Evolutionary conservation across 2,329 filamentous ascomycete species (phyloP).

Genomic region (Hymenoscyphus linearis): DNA sequence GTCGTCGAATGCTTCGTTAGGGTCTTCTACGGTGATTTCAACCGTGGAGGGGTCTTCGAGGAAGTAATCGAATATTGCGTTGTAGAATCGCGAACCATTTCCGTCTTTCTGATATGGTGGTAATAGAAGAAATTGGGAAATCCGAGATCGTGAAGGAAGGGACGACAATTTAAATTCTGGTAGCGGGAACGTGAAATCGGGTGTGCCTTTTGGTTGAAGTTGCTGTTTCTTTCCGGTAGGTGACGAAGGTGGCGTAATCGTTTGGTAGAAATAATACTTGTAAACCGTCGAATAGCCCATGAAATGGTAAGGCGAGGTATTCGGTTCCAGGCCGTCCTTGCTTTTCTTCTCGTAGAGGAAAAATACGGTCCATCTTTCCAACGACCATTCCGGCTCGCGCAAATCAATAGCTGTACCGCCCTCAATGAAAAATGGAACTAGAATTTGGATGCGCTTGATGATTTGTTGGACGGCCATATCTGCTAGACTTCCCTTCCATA

Average conservation of each 20-base stretch:
- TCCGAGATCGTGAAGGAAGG: slow-evolving; percentile 71
- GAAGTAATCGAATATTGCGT: slow-evolving; percentile 67
- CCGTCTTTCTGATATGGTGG: slow-evolving; percentile 80
- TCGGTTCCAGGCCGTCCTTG: slow-evolving; percentile 34
- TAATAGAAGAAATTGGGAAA: slow-evolving; percentile 90
- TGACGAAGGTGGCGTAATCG: slow-evolving; percentile 40
- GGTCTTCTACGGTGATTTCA: slow-evolving; percentile 91
- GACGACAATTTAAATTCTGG: slow-evolving; percentile 43
- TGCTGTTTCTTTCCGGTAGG: slow-evolving; percentile 30
- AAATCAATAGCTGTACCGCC: slow-evolving; percentile 72
- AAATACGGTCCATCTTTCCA: slow-evolving; percentile 87
- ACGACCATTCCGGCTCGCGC: slow-evolving; percentile 65
- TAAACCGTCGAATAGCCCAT: slow-evolving; percentile 89
- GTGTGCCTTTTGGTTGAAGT: slow-evolving; percentile 25
- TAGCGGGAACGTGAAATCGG: slow-evolving; percentile 37
- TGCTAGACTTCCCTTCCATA: slow-evolving; percentile 74
- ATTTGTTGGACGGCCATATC: slow-evolving; percentile 66
- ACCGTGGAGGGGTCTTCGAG: slow-evolving; percentile 57
- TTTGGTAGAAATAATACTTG: slow-evolving; percentile 67
- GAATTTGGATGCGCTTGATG: slow-evolving; percentile 74
- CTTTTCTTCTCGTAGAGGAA: slow-evolving; percentile 69
- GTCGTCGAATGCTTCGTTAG: slow-evolving; percentile 79
- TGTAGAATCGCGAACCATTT: slow-evolving; percentile 76
- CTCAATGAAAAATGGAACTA: slow-evolving; percentile 86
- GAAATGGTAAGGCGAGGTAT: slow-evolving; percentile 64